A percentile compares a stretch with the other conserved stretches of the same genome.
These are phyloP conservation scores for Fusarium stilboides DNA, from an alignment of 2,329 filamentous ascomycete genomes.

Conservation along the genomic window DNA sequence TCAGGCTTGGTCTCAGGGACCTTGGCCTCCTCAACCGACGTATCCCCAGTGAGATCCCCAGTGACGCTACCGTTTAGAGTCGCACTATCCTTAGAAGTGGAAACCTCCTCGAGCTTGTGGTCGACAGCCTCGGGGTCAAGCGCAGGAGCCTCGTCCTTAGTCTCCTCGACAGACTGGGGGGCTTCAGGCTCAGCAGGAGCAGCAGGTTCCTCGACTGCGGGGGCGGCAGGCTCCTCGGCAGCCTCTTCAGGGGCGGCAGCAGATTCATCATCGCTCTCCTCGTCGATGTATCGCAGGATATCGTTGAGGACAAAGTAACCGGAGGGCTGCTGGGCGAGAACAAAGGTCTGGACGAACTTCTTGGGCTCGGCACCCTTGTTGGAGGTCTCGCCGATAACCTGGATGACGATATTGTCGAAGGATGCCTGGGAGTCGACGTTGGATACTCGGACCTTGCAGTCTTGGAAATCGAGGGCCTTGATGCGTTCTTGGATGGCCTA, in stretches of 20 bases:
- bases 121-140: constrained; percentile 73
- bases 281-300: constrained; percentile 93
- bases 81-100: constrained; percentile 55
- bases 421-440: constrained; percentile 98
- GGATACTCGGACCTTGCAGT: constrained; percentile 97
- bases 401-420: constrained; percentile 93
- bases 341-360: constrained; percentile 98
- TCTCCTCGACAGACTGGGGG: constrained; percentile 49
- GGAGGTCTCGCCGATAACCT: constrained; percentile 97
- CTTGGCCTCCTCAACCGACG: constrained; percentile 57
- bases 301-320: constrained; percentile 99
- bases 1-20: constrained; percentile 57
- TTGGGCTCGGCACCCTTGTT: constrained; percentile 92
- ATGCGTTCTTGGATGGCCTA: constrained; percentile 96
- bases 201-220: constrained; percentile 49
- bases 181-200: constrained; percentile 55
- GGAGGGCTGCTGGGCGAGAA: constrained; percentile 94
- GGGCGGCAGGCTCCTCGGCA: constrained; percentile 53
- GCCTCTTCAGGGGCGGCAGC: constrained; percentile 56
- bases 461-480: constrained; percentile 91
- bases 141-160: constrained; percentile 48
- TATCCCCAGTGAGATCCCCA: constrained; percentile 52
- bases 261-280: constrained; percentile 81
- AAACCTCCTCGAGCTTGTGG: constrained; percentile 81
- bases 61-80: constrained; percentile 53